Evolutionary conservation across 1,139 yeast genomes (phyloP), one percentile per base, ranked within the genome.

Genomic region (Lodderomyces oxycetoniae): DNA sequence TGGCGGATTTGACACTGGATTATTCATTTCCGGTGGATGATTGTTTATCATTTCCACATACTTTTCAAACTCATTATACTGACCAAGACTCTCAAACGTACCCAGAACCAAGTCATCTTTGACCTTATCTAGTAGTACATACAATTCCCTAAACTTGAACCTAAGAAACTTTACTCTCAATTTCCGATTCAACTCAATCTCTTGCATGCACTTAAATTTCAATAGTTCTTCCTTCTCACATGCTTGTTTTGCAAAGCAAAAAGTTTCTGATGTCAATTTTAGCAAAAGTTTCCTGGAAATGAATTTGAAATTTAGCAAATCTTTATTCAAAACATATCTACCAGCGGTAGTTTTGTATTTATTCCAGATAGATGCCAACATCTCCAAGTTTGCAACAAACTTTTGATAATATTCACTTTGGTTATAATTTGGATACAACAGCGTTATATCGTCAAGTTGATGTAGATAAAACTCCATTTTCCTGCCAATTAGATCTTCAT

Each of bases 111-210:
- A 25, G 17, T 34, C 38, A 19, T 24, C 16, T 17, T 36, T 34
- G 14, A 33, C 23, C 22, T 28, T 14, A 6, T 28, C 25, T n/a
- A 22, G 13, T 15, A 37, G 28, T 10, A 31, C 26, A 6, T 33
- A 33, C 6, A 41, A 5, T 32, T 42, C 45, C 10, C 25, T 29
- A 17, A 44, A 44, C 28, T 42, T 42, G 14, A 41, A 23, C 12
- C 35, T 35, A 9, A 42, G 30, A 19, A 36, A 35, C 30, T 25
- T 24, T 9, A 36, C 19, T 29, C 47, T 31, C 24, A 31, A 33
- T 17, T 32, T 30, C 26, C 26, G 30, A 26, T 29, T 31, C 13
- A 35, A 26, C 8, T 32, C 17, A 6, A 40, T 32, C 21, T 39
- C 42, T n/a, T 26, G 25, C 7, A 14, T 13, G 12, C 40, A 28